Base-by-base conservation (phyloP, 140 eudicot species). In the Erigeron philadelphicus region DNA sequence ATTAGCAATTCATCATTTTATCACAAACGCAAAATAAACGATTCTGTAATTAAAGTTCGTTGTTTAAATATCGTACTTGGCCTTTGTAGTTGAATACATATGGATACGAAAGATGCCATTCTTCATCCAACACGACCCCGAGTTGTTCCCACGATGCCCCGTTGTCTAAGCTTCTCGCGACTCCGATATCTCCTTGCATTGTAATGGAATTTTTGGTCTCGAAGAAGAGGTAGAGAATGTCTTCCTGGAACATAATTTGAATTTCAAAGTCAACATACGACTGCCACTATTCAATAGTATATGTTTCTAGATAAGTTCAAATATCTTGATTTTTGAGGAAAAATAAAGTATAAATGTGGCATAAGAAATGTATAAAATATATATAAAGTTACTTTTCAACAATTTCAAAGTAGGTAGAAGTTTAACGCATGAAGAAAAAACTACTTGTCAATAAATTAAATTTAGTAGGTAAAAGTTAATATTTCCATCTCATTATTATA, bases 81-180 rank as follows among this genome's bases (percentile, higher is more conserved):
- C 80, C 92, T 17, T 82, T 61, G 78, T 82, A 86, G 35, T 84
- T 78, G 67, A 92, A 92, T 58, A 92, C 84, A 38, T 82, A 88
- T 46, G 98, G 98, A 84, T 84, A 88, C 12, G 98, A 92, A 38
- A 92, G 93, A 80, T 92, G 98, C 98, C 98, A 88, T 61, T 88
- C 96, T 76, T 92, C 96, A 81, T 92, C 98, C 48, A 92, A 84
- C 19, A 86, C 96, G 41, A 81, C 81, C 25, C 98, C 98, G 78
- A 92, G 48, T 35, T 73, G 95, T 72, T 92, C 76, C 98, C 98
- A 92, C 7, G 96, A 82, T 2, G 89, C 95, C 31, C 98, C 98
- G 10, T 88, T 86, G 74, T 88, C 85, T 3, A 45, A 48, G 78
- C 98, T 92, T 79, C 81, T 77, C 0, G 98, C 86, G 66, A 88